A percentile compares a stretch with the other conserved stretches of the same genome.
These are phyloP conservation scores for Tetradesmus lagerheimii DNA, from an alignment of 139 green algal species.

Conservation along the genomic window DNA sequence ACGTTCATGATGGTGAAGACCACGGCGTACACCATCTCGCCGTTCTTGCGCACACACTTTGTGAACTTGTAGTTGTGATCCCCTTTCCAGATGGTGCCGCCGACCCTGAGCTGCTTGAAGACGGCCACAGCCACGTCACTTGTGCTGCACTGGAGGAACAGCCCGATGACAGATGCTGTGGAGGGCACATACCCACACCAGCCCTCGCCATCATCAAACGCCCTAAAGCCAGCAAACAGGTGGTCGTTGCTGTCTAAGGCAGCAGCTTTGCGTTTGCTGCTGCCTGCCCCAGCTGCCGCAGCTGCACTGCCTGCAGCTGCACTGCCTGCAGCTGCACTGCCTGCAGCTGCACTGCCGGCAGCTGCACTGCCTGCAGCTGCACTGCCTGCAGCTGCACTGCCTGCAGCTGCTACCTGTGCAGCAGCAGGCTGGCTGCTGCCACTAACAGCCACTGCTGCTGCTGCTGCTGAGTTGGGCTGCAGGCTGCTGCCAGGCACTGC, in stretches of 20 bases:
- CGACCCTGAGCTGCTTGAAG: neutral
- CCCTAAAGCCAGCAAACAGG: neutral
- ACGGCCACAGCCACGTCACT: neutral
- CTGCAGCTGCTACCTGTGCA: neutral
- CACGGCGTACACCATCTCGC: neutral
- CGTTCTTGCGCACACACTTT: conserved; percentile 26
- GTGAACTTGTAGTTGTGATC: conserved; percentile 31
- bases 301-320: too few species aligned
- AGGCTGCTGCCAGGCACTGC: neutral
- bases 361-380: too few species aligned
- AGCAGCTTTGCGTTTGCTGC: neutral
- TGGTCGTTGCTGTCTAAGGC: neutral
- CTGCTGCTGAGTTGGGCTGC: neutral
- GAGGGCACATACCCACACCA: conserved; percentile 9
- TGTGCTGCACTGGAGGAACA: neutral
- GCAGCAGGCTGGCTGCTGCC: conserved; percentile 3
- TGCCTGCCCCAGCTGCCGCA: too few species aligned
- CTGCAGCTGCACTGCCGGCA: too few species aligned
- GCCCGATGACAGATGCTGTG: neutral
- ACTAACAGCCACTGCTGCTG: conserved; percentile 4
- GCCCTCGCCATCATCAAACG: neutral
- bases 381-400: neutral
- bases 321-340: too few species aligned
- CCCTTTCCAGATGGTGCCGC: neutral
- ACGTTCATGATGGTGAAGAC: conserved; percentile 26